Conservation (phyloP, 2,329 filamentous ascomycete species). For the Neodidymelliopsis sp. region DNA sequence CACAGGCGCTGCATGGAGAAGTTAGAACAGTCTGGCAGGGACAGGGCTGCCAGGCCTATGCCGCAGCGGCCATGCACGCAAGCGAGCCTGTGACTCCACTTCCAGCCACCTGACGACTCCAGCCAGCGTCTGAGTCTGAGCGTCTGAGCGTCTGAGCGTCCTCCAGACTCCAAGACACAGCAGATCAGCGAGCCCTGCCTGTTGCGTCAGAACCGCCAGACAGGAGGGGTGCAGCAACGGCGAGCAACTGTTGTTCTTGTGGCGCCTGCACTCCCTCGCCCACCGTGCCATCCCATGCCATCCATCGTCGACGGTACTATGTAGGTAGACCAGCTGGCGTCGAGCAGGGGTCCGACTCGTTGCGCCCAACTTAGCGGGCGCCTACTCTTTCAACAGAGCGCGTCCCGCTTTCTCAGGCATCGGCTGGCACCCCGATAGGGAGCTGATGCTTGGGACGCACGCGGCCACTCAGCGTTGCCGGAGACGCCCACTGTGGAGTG, state of each 20-base stretch:
- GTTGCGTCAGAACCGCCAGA: conserved; percentile 14
- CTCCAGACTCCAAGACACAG: conserved; percentile 29
- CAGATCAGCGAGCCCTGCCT: conserved; percentile 25
- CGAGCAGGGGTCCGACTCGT: conserved; percentile 29
- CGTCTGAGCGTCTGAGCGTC: too few relatives aligned
- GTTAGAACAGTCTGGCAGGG: conserved; percentile 16
- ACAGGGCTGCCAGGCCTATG: conserved; percentile 17
- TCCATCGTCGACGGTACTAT: conserved; percentile 11
- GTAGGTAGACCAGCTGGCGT: conserved; percentile 9
- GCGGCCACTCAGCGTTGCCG: conserved; percentile 41
- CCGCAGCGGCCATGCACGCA: conserved; percentile 39
- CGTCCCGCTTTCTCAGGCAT: conserved; percentile 36
- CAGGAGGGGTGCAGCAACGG: conserved; percentile 22
- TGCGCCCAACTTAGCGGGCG: conserved; percentile 45
- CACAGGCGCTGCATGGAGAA: conserved; percentile 34
- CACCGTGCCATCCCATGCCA: too few relatives aligned
- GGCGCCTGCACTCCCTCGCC: conserved; percentile 18
- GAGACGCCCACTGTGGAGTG: conserved; percentile 40
- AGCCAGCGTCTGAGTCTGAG: conserved; percentile 19
- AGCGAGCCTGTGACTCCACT: conserved; percentile 43
- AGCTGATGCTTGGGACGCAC: conserved; percentile 45
- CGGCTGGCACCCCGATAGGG: conserved; percentile 48
- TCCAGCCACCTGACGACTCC: conserved; percentile 39
- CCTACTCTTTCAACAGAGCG: conserved; percentile 40
- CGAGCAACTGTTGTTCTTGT: conserved; percentile 29